Conservation (phyloP, 805 yeast species). For the Sugiyamaella americana region DNA sequence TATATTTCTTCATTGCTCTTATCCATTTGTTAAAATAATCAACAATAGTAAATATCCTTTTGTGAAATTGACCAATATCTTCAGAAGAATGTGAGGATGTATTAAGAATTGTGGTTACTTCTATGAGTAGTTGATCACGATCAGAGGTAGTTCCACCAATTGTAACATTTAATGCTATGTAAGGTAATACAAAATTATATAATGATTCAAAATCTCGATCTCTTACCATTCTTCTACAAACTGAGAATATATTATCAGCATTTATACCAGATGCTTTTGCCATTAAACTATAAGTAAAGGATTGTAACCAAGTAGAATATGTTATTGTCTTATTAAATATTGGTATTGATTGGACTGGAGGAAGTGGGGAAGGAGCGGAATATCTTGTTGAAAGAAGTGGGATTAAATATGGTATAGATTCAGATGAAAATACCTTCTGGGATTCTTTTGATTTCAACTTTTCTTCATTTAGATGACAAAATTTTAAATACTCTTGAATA, state of each 20-base stretch:
- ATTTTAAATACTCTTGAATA: conserved; percentile 77
- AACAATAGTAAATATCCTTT: conserved; percentile 40
- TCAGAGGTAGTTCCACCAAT: conserved; percentile 39
- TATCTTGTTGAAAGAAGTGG: conserved; percentile 75
- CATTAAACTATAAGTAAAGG: conserved; percentile 61
- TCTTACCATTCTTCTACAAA: conserved; percentile 58
- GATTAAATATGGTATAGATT: conserved; percentile 63
- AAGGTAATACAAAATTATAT: conserved; percentile 70
- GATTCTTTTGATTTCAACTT: conserved; percentile 10
- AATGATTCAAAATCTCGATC: conserved; percentile 59
- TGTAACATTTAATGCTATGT: conserved; percentile 60
- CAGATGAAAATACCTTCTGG: conserved; percentile 46
- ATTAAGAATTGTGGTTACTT: conserved; percentile 54
- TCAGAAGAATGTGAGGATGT: conserved; percentile 40
- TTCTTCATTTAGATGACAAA: conserved; percentile 43
- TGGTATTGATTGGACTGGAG: conserved; percentile 54
- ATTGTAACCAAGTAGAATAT: conserved; percentile 65
- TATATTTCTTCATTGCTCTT: conserved; percentile 14
- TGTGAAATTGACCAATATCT: conserved; percentile 59
- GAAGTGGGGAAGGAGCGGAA: conserved; percentile 44
- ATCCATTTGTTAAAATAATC: conserved; percentile 83
- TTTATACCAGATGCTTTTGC: conserved; percentile 34
- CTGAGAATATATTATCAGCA: conserved; percentile 46
- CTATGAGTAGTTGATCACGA: conserved; percentile 44
- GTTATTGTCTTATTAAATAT: conserved; percentile 40